These are phyloP conservation scores for Aspergillus ibericus DNA, from an alignment of 2,329 filamentous ascomycete species.

Conservation along the genomic window DNA sequence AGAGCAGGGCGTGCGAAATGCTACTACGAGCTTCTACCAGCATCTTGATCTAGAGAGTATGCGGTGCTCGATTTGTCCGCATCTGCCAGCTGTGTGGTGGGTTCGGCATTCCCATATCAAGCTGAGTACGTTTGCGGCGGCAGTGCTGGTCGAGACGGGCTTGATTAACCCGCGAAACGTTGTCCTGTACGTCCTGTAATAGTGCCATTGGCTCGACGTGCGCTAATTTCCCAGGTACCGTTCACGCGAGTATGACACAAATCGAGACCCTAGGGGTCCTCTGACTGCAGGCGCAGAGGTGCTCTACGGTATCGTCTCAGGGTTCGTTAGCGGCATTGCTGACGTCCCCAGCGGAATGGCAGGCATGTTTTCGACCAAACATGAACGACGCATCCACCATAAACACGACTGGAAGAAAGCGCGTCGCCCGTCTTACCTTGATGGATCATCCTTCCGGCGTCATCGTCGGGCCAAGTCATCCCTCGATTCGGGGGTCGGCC, in stretches of 20 bases:
- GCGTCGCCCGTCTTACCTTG: background rate
- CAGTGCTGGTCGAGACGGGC: slow-evolving; percentile 64
- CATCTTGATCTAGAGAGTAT: slow-evolving; percentile 66
- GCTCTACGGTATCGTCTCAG: slow-evolving; percentile 77
- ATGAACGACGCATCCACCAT: background rate
- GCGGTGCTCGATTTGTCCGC: slow-evolving; percentile 68
- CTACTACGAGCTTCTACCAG: slow-evolving; percentile 69
- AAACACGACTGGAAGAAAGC: background rate
- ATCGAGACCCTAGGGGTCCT: slow-evolving; percentile 76
- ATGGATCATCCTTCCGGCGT: background rate
- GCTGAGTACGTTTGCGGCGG: slow-evolving; percentile 71
- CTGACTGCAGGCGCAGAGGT: slow-evolving; percentile 75
- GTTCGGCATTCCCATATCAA: slow-evolving; percentile 66
- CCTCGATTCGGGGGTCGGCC: slow-evolving; percentile 1
- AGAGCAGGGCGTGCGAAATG: slow-evolving; percentile 64
- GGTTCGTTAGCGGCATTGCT: slow-evolving; percentile 77
- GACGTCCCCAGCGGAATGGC: slow-evolving; percentile 62
- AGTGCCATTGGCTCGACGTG: slow-evolving; percentile 15
- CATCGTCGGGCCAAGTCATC: background rate
- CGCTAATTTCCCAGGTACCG: slow-evolving; percentile 44
- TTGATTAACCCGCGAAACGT: slow-evolving; percentile 68
- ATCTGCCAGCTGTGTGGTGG: slow-evolving; percentile 71
- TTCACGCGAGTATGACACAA: slow-evolving; percentile 69
- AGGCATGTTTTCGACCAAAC: slow-evolving; percentile 6
- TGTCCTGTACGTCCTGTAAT: slow-evolving; percentile 60